Evolutionary conservation across 257 asterid genomes (phyloP).

Genomic region (Fraxinus pennsylvanica): DNA sequence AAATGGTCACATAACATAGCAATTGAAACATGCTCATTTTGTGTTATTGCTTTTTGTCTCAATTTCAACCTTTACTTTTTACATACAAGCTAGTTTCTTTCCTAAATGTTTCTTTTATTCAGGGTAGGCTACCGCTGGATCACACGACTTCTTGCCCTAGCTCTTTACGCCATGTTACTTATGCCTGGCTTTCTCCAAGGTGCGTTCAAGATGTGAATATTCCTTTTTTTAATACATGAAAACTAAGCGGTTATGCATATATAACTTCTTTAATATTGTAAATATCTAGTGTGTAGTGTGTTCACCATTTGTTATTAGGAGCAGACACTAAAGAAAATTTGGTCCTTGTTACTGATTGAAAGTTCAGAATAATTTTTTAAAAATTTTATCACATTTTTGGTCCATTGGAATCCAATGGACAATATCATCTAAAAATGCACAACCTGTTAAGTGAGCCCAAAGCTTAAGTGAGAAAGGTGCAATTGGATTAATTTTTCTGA

Average conservation of each 20-base stretch:
- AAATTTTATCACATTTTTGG: background rate
- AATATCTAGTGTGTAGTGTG: background rate
- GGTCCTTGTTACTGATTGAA: background rate
- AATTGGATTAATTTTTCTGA: conserved; percentile 1
- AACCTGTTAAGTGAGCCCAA: background rate
- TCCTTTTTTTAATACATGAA: background rate
- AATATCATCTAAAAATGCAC: conserved; percentile 13
- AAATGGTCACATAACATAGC: background rate
- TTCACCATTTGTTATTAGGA: conserved; percentile 14
- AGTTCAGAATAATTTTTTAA: conserved; percentile 2
- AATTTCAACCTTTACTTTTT: background rate
- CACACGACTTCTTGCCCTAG: conserved; percentile 75
- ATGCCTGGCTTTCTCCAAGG: conserved; percentile 99
- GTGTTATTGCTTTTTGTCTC: background rate
- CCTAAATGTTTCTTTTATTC: conserved; percentile 50
- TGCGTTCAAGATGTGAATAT: conserved; percentile 26
- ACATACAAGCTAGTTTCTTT: conserved; percentile 1
- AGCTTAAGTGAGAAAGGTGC: conserved; percentile 6
- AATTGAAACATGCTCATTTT: background rate
- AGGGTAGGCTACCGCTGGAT: conserved; percentile 99
- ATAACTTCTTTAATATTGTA: conserved; percentile 7
- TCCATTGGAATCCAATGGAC: conserved; percentile 14
- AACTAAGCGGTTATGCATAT: background rate
- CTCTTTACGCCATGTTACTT: conserved; percentile 77
- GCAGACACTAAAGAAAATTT: background rate